phyloP scores from a whole-genome alignment of 1,284 basidiomycete genomes.

The Ustilago esculenta region DNA sequence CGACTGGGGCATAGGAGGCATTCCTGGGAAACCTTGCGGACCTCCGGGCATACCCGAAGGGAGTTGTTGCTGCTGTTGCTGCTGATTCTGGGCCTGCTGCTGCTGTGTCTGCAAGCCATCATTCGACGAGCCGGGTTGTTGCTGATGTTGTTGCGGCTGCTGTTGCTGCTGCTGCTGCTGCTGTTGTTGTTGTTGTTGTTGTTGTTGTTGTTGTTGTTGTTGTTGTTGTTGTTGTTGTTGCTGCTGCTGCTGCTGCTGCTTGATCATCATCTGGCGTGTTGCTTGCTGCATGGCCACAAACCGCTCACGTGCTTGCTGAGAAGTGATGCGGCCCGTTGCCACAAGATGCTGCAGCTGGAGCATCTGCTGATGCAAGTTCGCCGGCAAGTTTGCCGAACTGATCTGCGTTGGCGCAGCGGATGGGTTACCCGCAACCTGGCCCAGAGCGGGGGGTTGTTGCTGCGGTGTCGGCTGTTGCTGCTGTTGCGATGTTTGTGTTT shows the following conservation, averaged over 20 bases:
- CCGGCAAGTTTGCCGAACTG: slow-evolving; percentile 35
- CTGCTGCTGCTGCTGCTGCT: slow-evolving; percentile 40
- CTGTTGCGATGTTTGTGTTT: slow-evolving; percentile 15
- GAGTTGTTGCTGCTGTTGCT: slow-evolving; percentile 8
- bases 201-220: slow-evolving; percentile 20
- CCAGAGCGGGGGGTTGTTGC: background rate
- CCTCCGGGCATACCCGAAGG: slow-evolving; percentile 5
- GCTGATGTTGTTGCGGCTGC: slow-evolving; percentile 11
- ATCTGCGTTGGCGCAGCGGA: slow-evolving; percentile 13
- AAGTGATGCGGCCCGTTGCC: slow-evolving; percentile 50
- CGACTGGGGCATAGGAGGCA: slow-evolving; percentile 13
- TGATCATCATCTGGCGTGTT: slow-evolving; percentile 47
- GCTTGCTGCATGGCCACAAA: slow-evolving; percentile 58
- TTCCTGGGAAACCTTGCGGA: slow-evolving; percentile 16
- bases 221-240: slow-evolving; percentile 14
- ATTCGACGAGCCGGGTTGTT: slow-evolving; percentile 8
- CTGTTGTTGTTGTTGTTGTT: slow-evolving; percentile 38
- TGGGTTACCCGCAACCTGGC: slow-evolving; percentile 11
- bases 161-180: slow-evolving; percentile 41
- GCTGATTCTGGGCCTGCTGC: slow-evolving; percentile 10
- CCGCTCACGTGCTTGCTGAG: slow-evolving; percentile 57
- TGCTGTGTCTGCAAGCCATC: slow-evolving; percentile 3
- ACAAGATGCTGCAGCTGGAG: slow-evolving; percentile 55
- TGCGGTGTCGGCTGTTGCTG: slow-evolving; percentile 2
- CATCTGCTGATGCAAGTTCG: slow-evolving; percentile 55